Conservation (phyloP, 2,329 filamentous ascomycete genomes). For the Colletotrichum cuscutae region DNA sequence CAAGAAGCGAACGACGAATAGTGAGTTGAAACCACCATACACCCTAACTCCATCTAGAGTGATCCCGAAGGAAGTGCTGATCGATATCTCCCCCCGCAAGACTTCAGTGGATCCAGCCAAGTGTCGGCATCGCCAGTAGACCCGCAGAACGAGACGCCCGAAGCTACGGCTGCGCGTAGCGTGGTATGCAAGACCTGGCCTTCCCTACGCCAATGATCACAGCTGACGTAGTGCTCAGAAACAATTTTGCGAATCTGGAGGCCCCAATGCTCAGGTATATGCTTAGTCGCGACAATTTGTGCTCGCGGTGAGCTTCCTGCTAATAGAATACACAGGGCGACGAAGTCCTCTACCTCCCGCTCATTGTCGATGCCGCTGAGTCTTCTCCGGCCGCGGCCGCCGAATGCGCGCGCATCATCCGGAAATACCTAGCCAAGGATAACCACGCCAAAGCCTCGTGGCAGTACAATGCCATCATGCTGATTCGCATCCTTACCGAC, state of each 20-base stretch:
- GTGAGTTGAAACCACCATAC: conserved; percentile 13
- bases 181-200: conserved; percentile 63
- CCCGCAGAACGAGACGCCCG: conserved; percentile 67
- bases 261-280: conserved; percentile 60
- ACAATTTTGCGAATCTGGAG: conserved; percentile 83
- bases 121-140: conserved; percentile 38
- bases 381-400: conserved; percentile 88
- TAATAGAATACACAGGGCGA: conserved; percentile 68
- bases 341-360: conserved; percentile 91
- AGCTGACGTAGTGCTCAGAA: conserved; percentile 60
- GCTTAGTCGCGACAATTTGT: background rate
- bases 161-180: conserved; percentile 71
- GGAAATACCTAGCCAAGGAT: conserved; percentile 82
- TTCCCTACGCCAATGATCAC: conserved; percentile 19
- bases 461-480: conserved; percentile 97
- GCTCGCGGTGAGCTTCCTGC: background rate
- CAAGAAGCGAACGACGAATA: conserved; percentile 54
- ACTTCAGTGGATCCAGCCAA: conserved; percentile 34
- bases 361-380: conserved; percentile 94
- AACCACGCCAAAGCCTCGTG: conserved; percentile 73
- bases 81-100: conserved; percentile 24
- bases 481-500: conserved; percentile 89
- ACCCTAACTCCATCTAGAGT: background rate
- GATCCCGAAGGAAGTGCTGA: conserved; percentile 25
- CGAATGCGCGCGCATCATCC: conserved; percentile 82